Evolutionary conservation across 1,284 basidiomycete genomes (phyloP).

Genomic region (Termitomyces sp.): DNA sequence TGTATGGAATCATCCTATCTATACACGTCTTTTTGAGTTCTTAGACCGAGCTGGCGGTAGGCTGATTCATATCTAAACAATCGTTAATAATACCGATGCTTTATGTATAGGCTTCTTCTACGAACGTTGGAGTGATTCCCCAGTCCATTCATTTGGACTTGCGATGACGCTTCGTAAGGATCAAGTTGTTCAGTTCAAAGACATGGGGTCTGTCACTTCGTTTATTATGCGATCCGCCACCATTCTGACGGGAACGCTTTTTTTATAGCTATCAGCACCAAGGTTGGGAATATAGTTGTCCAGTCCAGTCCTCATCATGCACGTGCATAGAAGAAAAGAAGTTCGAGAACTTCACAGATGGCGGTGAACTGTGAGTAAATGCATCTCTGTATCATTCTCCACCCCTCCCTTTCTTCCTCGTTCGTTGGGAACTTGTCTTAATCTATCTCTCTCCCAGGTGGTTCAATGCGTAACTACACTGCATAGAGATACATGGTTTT

Average conservation of each 20-base stretch:
- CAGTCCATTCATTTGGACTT: conserved; percentile 25
- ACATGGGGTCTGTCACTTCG: conserved; percentile 17
- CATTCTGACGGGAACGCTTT: not conserved
- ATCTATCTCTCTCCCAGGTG: not conserved
- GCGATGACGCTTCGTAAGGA: conserved; percentile 25
- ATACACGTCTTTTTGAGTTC: conserved; percentile 23
- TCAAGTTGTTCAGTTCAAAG: conserved; percentile 24
- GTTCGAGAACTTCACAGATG: conserved; percentile 11
- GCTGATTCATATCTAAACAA: not conserved
- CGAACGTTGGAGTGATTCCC: conserved; percentile 26
- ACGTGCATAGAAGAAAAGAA: conserved; percentile 9
- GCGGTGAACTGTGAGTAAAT: conserved; percentile 6
- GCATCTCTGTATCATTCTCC: not conserved
- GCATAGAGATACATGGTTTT: no score
- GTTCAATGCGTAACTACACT: not conserved
- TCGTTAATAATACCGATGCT: no score
- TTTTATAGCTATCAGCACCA: conserved; percentile 14
- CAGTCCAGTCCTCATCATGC: conserved; percentile 5
- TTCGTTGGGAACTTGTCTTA: not conserved
- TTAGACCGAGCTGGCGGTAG: conserved; percentile 22
- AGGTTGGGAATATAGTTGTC: conserved; percentile 10
- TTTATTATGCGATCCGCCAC: not conserved
- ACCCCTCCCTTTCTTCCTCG: not conserved
- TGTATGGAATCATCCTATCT: conserved; percentile 22
- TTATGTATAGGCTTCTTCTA: conserved; percentile 22